Evolutionary conservation across 2,329 filamentous ascomycete genomes (phyloP).

Genomic region (Xylaria sp.): DNA sequence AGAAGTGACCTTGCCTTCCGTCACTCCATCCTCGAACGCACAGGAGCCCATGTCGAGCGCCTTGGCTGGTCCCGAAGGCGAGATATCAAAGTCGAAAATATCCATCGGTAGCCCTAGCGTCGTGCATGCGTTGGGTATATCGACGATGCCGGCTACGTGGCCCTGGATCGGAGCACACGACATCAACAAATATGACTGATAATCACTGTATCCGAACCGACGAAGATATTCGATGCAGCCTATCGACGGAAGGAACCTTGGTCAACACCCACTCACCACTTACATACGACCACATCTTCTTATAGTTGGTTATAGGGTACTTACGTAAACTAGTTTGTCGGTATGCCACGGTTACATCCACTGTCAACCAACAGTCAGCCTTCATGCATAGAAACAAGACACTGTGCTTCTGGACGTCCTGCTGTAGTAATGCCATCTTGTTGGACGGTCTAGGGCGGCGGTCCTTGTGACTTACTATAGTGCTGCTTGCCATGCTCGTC

Average conservation of each 20-base stretch:
- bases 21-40: conserved; percentile 67
- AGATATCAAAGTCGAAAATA: conserved; percentile 94
- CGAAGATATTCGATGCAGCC: conserved; percentile 82
- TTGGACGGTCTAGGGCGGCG: not conserved
- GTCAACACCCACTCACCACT: conserved; percentile 3
- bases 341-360: conserved; percentile 88
- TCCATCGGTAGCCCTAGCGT: conserved; percentile 90
- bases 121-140: conserved; percentile 91
- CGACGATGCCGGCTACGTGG: conserved; percentile 88
- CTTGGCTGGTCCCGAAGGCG: conserved; percentile 67
- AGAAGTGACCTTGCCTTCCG: conserved; percentile 55
- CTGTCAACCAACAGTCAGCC: conserved; percentile 23
- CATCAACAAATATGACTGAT: conserved; percentile 87
- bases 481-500: conserved; percentile 90
- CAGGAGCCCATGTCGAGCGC: conserved; percentile 74
- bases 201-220: conserved; percentile 74
- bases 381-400: not conserved
- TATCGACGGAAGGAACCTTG: conserved; percentile 31
- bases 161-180: conserved; percentile 89
- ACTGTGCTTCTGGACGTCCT: not conserved
- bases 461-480: conserved; percentile 58
- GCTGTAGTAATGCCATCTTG: not conserved
- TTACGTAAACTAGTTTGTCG: conserved; percentile 77
- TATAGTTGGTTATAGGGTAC: conserved; percentile 32
- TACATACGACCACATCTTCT: not conserved